A percentile compares a stretch with the other conserved stretches of the same genome.
phyloP scores from a whole-genome alignment of 2,329 filamentous ascomycete genomes.

The Hypoxylon sp. region DNA sequence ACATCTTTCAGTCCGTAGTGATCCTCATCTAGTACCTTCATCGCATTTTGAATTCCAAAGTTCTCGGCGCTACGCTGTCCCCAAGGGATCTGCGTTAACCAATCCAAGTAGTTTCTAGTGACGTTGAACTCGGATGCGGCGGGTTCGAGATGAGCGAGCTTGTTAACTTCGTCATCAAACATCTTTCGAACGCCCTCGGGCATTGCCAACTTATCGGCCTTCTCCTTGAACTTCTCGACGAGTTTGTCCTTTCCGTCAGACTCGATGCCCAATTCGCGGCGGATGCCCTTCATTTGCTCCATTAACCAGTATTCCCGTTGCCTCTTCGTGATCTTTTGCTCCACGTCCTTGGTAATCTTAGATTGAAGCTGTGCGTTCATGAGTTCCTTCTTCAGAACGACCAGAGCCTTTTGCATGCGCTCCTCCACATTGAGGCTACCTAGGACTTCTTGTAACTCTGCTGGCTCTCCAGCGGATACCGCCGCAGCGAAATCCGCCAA shows the following conservation, averaged over 20 bases:
- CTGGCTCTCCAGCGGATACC: constrained; percentile 92
- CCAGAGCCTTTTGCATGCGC: constrained; percentile 88
- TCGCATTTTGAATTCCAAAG: constrained; percentile 92
- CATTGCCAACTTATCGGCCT: constrained; percentile 94
- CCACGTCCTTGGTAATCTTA: constrained; percentile 98
- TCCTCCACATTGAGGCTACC: constrained; percentile 92
- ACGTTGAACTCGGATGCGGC: constrained; percentile 99
- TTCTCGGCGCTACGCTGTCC: constrained; percentile 95
- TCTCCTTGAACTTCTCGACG: constrained; percentile 97
- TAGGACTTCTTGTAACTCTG: constrained; percentile 92
- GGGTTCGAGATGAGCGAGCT: constrained; percentile 93
- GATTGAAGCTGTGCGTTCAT: constrained; percentile 98
- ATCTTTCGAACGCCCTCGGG: constrained; percentile 96
- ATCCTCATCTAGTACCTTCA: constrained; percentile 92
- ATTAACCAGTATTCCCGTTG: constrained; percentile 98
- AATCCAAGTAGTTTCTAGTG: constrained; percentile 97
- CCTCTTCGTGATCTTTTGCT: constrained; percentile 95
- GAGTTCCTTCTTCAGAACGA: constrained; percentile 96
- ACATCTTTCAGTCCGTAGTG: constrained; percentile 98
- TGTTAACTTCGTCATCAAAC: constrained; percentile 98
- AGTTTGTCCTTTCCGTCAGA: constrained; percentile 98
- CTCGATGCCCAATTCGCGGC: constrained; percentile 93
- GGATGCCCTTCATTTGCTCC: constrained; percentile 99
- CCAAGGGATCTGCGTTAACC: constrained; percentile 98
- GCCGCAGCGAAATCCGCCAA: constrained; percentile 97